Base-by-base conservation (phyloP, 2,329 filamentous ascomycete genomes). In the Xylariaceae sp. region DNA sequence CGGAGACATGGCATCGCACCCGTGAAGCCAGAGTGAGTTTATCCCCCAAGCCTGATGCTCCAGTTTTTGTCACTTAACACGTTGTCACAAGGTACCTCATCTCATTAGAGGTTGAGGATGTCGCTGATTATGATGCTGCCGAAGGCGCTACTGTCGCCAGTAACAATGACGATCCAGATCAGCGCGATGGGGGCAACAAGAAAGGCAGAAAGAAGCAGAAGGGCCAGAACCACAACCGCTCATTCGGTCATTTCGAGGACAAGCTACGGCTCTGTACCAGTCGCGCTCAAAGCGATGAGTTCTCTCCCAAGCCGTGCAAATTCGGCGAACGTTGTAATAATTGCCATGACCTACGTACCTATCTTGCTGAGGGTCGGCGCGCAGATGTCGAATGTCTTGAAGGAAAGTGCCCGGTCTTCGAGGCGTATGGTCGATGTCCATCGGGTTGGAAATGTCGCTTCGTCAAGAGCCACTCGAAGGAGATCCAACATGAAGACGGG, bases 401-500 rank as follows among this genome's bases (percentile, higher is more conserved):
- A 42, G 87, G 89, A 5, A 77, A 86, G 58, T 99, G 94, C 67
- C 92, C 91, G 0, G 80, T 95, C 6, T 96, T 84, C 70, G 85
- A 89, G 61, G 76, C 77, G 12, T 82, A 86, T 60, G 91, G 91
- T 9, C 83, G 78, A 58, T 99, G 94, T 65, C 80, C 82, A 47
- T 83, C 87, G 11, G 94, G 94, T 4, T 99, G 92, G 91, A 95
- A 92, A 70, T 99, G 94, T 70, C 87, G 92, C 27, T 95, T 96
- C 67, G 87, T 89, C 35, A 81, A 81, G 59, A 95, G 89, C 59
- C 94, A 99, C 72, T 94, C 90, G 64, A 79, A 85, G 59, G 92
- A 97, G 72, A 73, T 88, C 29, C 83, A 88, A 61, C 83, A 78
- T 26, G 84, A 86, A 51, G 91, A 95, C 69, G 92, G 91, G 6